Evolutionary conservation across 441 rosid species (phyloP).

Genomic region (Francoa sonchifolia): DNA sequence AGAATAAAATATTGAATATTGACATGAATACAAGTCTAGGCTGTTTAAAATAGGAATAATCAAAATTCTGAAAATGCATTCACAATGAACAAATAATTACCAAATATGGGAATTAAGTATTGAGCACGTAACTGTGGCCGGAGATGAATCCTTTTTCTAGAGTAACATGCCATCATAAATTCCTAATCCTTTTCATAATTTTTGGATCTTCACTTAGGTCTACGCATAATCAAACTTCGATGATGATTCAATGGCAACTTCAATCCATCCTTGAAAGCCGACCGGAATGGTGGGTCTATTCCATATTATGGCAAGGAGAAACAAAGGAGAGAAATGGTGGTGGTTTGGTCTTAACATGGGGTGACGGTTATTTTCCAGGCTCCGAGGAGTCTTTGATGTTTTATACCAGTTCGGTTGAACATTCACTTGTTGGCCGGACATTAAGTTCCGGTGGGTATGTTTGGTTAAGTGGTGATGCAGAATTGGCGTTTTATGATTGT

Average conservation of each 20-base stretch:
- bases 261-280: constrained; percentile 1
- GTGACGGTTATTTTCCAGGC: constrained; percentile 9
- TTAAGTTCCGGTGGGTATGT: constrained; percentile 22
- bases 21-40: no score
- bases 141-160: no score
- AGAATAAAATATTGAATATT: no score
- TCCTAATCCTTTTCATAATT: no score
- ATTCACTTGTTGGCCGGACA: constrained; percentile 22
- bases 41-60: no score
- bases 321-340: constrained; percentile 1
- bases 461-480: constrained; percentile 28
- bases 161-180: no score
- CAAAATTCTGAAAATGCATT: no score
- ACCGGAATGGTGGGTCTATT: constrained; percentile 2
- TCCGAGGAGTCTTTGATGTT: not conserved
- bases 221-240: no score
- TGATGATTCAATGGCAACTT: constrained; percentile 5
- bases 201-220: no score
- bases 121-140: no score
- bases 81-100: no score
- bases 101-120: no score
- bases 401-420: constrained; percentile 1
- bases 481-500: constrained; percentile 20
- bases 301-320: constrained; percentile 9
- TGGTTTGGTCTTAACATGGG: constrained; percentile 3